Percentiles rank a stretch among this genome's conserved stretches.
phyloP scores from a whole-genome alignment of 2,329 filamentous ascomycete genomes.

The Coleophoma crateriformis region DNA sequence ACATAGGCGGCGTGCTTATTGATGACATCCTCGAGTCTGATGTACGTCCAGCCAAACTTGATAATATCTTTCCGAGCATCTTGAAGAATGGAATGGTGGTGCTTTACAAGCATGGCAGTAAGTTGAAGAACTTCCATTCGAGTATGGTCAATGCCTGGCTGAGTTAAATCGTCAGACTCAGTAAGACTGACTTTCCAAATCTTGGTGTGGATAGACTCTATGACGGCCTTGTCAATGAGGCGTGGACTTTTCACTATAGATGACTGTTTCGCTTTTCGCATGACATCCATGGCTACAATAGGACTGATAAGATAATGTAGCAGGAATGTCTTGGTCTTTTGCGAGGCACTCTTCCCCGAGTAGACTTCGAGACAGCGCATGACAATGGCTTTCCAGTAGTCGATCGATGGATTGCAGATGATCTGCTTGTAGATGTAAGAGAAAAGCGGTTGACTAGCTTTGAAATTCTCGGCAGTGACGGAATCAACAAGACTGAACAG shows the following conservation, averaged over 20 bases:
- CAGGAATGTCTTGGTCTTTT: slow-evolving; percentile 89
- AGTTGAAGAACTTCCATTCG: slow-evolving; percentile 94
- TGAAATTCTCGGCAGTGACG: slow-evolving; percentile 78
- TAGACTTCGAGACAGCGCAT: slow-evolving; percentile 86
- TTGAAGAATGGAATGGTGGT: slow-evolving; percentile 80
- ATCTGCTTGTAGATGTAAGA: slow-evolving; percentile 81
- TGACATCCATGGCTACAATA: slow-evolving; percentile 93
- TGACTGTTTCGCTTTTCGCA: slow-evolving; percentile 66
- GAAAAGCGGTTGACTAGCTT: slow-evolving; percentile 68
- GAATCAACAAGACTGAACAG: slow-evolving; percentile 81
- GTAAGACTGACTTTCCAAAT: slow-evolving; percentile 88
- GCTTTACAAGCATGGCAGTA: slow-evolving; percentile 92
- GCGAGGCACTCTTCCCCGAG: slow-evolving; percentile 68
- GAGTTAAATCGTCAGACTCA: slow-evolving; percentile 77
- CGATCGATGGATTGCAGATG: slow-evolving; percentile 77
- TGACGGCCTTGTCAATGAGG: slow-evolving; percentile 80
- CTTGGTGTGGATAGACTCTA: slow-evolving; percentile 84
- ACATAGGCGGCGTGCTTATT: slow-evolving; percentile 99
- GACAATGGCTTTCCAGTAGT: slow-evolving; percentile 78
- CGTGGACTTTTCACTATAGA: slow-evolving; percentile 54
- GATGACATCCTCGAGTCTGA: slow-evolving; percentile 95
- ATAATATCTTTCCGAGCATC: slow-evolving; percentile 97
- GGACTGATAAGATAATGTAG: slow-evolving; percentile 92
- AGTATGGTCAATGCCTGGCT: slow-evolving; percentile 88
- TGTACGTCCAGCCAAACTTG: slow-evolving; percentile 98